These are phyloP conservation scores for Chondrostereum purpureum DNA, from an alignment of 1,284 basidiomycete species.

Conservation along the genomic window DNA sequence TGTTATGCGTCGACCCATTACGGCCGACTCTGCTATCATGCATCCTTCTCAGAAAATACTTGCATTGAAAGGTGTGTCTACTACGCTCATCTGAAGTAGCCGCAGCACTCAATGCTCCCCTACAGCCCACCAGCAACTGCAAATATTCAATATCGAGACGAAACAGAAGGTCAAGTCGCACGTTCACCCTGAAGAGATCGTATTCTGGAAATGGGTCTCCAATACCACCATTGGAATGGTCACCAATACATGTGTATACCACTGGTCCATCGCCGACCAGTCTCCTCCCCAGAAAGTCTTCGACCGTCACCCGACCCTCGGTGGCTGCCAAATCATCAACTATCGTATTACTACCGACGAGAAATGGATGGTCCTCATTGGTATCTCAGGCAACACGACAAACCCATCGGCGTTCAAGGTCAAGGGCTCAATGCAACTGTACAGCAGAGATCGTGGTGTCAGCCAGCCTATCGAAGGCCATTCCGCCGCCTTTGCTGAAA, in stretches of 20 bases:
- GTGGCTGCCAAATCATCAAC: conserved; percentile 97
- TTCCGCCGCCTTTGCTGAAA: conserved; percentile 91
- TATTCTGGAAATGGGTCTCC: conserved; percentile 99
- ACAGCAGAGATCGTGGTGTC: conserved; percentile 87
- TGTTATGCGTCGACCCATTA: conserved; percentile 94
- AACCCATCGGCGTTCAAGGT: conserved; percentile 96
- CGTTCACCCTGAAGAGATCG: conserved; percentile 88
- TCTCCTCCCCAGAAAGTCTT: conserved; percentile 87
- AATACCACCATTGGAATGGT: conserved; percentile 92
- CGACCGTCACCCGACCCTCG: conserved; percentile 93
- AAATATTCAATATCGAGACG: conserved; percentile 97
- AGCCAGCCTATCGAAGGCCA: conserved; percentile 99
- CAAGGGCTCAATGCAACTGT: conserved; percentile 95
- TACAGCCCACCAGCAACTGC: conserved; percentile 86
- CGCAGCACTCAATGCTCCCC: too few species aligned
- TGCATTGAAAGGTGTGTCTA: conserved; percentile 78
- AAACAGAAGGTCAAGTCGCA: conserved; percentile 98
- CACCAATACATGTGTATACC: conserved; percentile 90
- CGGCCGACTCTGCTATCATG: conserved; percentile 98
- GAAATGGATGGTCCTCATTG: conserved; percentile 96
- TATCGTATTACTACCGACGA: conserved; percentile 91
- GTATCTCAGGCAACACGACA: conserved; percentile 90
- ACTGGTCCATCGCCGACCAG: conserved; percentile 81
- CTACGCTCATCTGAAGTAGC: conserved; percentile 3
- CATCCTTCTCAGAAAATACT: conserved; percentile 96